Evolutionary conservation across 2,329 filamentous ascomycete genomes (phyloP).

Genomic region (Geoglossum cookeanum): DNA sequence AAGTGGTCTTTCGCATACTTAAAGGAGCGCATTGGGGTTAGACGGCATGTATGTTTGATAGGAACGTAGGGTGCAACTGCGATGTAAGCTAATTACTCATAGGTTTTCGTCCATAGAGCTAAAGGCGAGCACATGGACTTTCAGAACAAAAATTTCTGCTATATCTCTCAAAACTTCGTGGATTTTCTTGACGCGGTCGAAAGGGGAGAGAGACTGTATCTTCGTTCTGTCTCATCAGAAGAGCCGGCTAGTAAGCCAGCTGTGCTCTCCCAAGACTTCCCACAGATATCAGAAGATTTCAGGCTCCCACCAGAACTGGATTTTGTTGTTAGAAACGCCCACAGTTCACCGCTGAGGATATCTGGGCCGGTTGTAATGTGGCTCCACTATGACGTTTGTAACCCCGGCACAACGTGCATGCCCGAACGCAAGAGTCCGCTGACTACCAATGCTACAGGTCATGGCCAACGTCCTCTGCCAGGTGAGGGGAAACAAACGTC

Average conservation of each 20-base stretch:
- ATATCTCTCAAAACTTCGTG: conserved; percentile 47
- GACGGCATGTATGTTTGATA: conserved; percentile 35
- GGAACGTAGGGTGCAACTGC: no score
- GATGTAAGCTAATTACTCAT: conserved; percentile 7
- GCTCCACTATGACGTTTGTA: conserved; percentile 61
- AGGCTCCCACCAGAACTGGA: conserved; percentile 41
- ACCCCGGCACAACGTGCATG: not conserved
- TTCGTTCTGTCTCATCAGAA: conserved; percentile 55
- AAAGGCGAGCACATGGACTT: conserved; percentile 55
- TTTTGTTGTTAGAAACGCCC: conserved; percentile 39
- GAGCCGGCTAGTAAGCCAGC: conserved; percentile 51
- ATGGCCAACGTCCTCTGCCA: conserved; percentile 81
- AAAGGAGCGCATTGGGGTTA: conserved; percentile 36
- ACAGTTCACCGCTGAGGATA: conserved; percentile 64
- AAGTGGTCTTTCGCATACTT: conserved; percentile 55
- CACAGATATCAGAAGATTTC: conserved; percentile 50
- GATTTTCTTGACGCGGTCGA: conserved; percentile 43
- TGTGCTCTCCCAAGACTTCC: conserved; percentile 53
- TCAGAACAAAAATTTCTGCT: conserved; percentile 63
- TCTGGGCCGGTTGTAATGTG: conserved; percentile 71
- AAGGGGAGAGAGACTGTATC: conserved; percentile 45
- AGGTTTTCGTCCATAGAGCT: conserved; percentile 60
- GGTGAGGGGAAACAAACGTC: conserved; percentile 49
- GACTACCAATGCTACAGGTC: conserved; percentile 26
- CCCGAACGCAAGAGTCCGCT: not conserved